Conservation (phyloP, 2,329 filamentous ascomycete genomes). For the Elsinoe arachidis region DNA sequence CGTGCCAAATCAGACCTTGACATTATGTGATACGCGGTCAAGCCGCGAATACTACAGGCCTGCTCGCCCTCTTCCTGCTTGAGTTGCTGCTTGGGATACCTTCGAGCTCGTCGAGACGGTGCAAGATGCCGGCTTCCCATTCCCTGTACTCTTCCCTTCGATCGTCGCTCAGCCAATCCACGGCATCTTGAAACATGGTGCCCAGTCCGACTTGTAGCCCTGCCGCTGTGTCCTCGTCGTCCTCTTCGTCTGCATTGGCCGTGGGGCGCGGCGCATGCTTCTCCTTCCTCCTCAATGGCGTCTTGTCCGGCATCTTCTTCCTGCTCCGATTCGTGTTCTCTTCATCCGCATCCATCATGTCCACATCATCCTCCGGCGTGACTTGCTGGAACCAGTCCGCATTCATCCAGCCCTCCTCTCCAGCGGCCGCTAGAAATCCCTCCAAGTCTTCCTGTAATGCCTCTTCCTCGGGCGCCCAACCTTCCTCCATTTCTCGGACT, state of each 20-base stretch:
- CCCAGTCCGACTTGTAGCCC: constrained; percentile 39
- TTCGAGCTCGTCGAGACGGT: constrained; percentile 45
- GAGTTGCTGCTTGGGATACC: neutral
- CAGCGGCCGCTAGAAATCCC: neutral
- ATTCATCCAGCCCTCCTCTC: constrained; percentile 13
- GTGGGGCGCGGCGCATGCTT: constrained; percentile 22
- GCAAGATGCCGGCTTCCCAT: constrained; percentile 57
- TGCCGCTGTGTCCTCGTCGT: constrained; percentile 21
- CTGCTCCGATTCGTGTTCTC: neutral
- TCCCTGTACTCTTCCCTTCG: constrained; percentile 51
- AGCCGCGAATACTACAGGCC: neutral
- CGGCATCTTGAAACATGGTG: constrained; percentile 67
- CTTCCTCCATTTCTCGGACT: constrained; percentile 12
- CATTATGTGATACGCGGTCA: neutral
- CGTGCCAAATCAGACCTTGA: too few relatives aligned
- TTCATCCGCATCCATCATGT: constrained; percentile 10
- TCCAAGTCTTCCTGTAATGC: constrained; percentile 7
- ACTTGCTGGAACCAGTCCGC: constrained; percentile 14
- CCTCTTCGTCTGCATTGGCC: constrained; percentile 12
- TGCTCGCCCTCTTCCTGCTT: neutral
- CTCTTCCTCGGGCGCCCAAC: constrained; percentile 3
- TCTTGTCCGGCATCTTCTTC: constrained; percentile 22
- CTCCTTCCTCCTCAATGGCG: constrained; percentile 28
- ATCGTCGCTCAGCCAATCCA: constrained; percentile 61
- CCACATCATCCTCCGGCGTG: neutral